A percentile compares a stretch with the other conserved stretches of the same genome.
These are phyloP conservation scores for Tolypocladium cylindrosporum DNA, from an alignment of 2,329 filamentous ascomycete species.

Conservation along the genomic window DNA sequence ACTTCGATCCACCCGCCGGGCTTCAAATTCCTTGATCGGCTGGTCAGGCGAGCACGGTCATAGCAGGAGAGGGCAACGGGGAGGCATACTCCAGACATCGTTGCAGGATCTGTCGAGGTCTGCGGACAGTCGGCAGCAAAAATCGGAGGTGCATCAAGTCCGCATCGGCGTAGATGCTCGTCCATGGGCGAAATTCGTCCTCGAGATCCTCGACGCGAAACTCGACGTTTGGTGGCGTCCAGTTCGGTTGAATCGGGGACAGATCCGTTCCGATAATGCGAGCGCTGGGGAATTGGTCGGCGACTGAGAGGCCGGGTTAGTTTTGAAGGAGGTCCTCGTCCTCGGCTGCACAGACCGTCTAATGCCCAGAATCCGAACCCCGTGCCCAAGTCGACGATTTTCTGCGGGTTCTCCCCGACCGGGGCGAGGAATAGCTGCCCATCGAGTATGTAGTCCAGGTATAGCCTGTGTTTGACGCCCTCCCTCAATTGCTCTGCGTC, in stretches of 20 bases:
- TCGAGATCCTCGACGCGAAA: constrained; percentile 33
- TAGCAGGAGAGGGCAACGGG: not conserved
- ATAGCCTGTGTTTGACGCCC: constrained; percentile 35
- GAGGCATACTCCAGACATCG: constrained; percentile 31
- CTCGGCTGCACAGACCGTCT: constrained; percentile 25
- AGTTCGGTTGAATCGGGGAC: constrained; percentile 32
- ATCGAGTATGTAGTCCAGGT: constrained; percentile 35
- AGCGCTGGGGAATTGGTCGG: constrained; percentile 33
- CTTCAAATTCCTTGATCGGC: constrained; percentile 17
- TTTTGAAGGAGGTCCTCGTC: not conserved
- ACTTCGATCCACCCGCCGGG: constrained; percentile 31
- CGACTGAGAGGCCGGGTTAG: constrained; percentile 23
- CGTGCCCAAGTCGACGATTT: constrained; percentile 40
- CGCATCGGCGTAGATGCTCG: constrained; percentile 25
- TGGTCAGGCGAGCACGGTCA: not conserved
- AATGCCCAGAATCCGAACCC: constrained; percentile 47
- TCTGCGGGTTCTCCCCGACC: constrained; percentile 33
- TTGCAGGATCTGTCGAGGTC: constrained; percentile 38
- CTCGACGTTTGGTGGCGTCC: constrained; percentile 46
- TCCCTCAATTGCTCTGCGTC: constrained; percentile 39
- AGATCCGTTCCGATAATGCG: constrained; percentile 35
- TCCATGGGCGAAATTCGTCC: constrained; percentile 23
- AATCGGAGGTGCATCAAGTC: constrained; percentile 46
- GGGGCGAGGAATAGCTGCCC: constrained; percentile 33
- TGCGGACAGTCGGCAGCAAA: constrained; percentile 37